A percentile compares a stretch with the other conserved stretches of the same genome.
These are phyloP conservation scores for Epichloe bromicola DNA, from an alignment of 2,329 filamentous ascomycete species.

Conservation along the genomic window DNA sequence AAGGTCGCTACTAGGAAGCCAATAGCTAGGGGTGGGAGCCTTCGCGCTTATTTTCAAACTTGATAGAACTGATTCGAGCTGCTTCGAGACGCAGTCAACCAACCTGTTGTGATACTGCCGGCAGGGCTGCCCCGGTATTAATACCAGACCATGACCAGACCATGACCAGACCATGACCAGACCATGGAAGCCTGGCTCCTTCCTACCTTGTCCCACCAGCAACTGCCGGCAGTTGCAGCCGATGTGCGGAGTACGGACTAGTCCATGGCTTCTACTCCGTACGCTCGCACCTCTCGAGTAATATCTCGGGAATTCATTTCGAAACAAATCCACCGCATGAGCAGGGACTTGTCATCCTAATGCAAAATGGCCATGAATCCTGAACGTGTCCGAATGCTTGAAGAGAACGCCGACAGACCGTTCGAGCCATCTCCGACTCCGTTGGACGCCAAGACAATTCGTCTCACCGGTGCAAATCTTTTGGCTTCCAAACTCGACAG, in stretches of 20 bases:
- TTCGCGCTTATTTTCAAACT: too few species aligned
- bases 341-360: not conserved
- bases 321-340: not conserved
- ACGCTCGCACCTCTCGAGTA: not conserved
- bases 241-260: too few species aligned
- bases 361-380: constrained; percentile 13
- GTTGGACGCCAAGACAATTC: not conserved
- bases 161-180: too few species aligned
- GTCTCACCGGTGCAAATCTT: constrained; percentile 5
- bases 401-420: constrained; percentile 5
- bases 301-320: too few species aligned
- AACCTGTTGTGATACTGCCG: too few species aligned
- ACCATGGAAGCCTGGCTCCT: not conserved
- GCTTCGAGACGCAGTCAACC: too few species aligned
- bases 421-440: not conserved
- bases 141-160: too few species aligned
- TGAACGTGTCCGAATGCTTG: constrained; percentile 14
- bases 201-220: not conserved
- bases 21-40: too few species aligned
- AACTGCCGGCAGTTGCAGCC: not conserved
- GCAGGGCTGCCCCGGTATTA: too few species aligned
- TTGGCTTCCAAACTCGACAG: not conserved
- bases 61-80: too few species aligned
- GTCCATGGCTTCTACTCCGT: too few species aligned
- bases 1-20: too few species aligned